Conservation (phyloP, 2,329 filamentous ascomycete species). For the Calycina herbarum region DNA sequence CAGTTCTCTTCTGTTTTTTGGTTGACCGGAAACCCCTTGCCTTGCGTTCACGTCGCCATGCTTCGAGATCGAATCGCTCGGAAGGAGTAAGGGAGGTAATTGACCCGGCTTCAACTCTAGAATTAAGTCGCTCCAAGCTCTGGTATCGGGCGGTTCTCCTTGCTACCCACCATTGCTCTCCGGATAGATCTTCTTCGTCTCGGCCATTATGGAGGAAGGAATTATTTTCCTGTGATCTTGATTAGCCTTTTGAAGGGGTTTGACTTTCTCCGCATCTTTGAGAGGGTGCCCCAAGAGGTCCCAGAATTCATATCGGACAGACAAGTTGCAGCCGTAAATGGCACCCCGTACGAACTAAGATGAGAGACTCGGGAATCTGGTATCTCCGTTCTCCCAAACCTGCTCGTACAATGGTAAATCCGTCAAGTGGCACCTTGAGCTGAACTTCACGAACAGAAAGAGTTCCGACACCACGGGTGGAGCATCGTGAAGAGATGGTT, state of each 20-base stretch:
- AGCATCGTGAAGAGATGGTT: not conserved
- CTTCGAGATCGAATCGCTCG: not conserved
- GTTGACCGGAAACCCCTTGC: not conserved
- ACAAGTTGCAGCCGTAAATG: no score
- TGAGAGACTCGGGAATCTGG: no score
- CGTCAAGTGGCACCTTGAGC: no score
- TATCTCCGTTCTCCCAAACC: no score
- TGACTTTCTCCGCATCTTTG: not conserved
- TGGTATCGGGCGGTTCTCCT: not conserved
- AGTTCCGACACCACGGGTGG: not conserved
- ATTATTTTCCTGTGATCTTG: constrained; percentile 7
- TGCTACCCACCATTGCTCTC: constrained; percentile 8
- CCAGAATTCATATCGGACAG: no score
- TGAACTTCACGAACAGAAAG: no score
- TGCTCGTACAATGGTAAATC: no score
- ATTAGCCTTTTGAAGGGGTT: not conserved
- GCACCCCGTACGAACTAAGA: no score
- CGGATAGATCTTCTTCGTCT: constrained; percentile 11
- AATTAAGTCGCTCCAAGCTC: not conserved
- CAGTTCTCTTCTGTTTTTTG: not conserved
- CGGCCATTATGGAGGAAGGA: constrained; percentile 4
- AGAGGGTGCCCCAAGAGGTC: not conserved
- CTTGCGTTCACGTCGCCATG: not conserved
- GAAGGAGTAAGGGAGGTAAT: not conserved
- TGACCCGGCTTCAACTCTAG: not conserved